Percentiles rank a stretch among this genome's conserved stretches.
These are phyloP conservation scores for Tuber borchii DNA, from an alignment of 495 filamentous ascomycete genomes.

Conservation along the genomic window DNA sequence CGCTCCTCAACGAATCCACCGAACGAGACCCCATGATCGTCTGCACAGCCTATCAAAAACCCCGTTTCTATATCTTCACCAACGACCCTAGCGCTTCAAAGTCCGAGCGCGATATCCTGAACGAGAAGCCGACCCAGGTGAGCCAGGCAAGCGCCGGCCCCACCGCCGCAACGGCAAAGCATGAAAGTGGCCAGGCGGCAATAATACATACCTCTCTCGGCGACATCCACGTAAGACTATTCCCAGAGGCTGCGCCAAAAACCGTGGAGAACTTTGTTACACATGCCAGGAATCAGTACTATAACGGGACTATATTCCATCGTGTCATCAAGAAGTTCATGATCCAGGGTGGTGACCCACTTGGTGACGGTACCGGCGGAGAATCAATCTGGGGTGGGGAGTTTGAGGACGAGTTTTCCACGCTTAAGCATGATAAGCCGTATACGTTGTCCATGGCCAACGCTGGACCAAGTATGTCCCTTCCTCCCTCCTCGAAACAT, in stretches of 20 bases:
- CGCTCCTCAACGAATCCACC: conserved; percentile 87
- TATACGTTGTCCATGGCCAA: conserved; percentile 98
- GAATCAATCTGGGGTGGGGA: conserved; percentile 95
- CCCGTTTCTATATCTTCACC: conserved; percentile 97
- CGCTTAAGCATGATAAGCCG: conserved; percentile 85
- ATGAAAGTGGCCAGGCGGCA: conserved; percentile 68
- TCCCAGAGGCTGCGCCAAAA: conserved; percentile 85
- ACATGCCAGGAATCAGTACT: conserved; percentile 80
- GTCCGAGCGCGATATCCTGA: conserved; percentile 82
- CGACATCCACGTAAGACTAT: conserved; percentile 90
- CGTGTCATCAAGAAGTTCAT: conserved; percentile 97
- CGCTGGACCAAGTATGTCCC: conserved; percentile 62
- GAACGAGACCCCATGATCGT: conserved; percentile 84
- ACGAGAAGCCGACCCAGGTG: conserved; percentile 68
- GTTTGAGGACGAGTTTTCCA: conserved; percentile 92
- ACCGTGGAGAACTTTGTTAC: conserved; percentile 99
- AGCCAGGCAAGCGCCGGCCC: conserved; percentile 9
- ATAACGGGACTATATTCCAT: conserved; percentile 96
- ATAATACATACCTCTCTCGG: conserved; percentile 89
- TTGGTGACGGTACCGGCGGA: conserved; percentile 91
- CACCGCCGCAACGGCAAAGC: conserved; percentile 44
- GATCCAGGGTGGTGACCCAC: conserved; percentile 88
- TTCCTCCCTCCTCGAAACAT: conserved; percentile 44
- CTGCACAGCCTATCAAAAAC: conserved; percentile 74
- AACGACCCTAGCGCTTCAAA: conserved; percentile 80